Conservation (phyloP, 148 eudicot species). For the Rheum nobile region DNA sequence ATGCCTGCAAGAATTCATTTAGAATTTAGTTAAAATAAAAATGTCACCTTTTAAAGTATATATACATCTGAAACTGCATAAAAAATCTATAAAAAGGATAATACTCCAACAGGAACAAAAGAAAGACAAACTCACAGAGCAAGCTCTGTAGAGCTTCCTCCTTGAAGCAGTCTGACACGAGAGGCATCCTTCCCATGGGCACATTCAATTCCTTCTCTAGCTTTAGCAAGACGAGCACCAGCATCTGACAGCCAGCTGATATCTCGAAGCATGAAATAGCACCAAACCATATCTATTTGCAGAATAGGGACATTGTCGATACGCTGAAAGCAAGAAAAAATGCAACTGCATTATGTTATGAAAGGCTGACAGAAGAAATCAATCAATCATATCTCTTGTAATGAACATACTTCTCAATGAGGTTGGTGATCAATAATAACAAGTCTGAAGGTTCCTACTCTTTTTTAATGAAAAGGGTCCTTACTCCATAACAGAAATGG, state of each 20-base stretch:
- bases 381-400: background rate
- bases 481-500: background rate
- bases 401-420: background rate
- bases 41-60: background rate
- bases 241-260: constrained; percentile 77
- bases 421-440: background rate
- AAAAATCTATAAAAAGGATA: background rate
- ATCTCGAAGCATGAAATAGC: constrained; percentile 93
- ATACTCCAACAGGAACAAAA: background rate
- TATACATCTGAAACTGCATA: background rate
- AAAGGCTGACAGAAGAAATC: background rate
- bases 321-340: constrained; percentile 24
- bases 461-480: background rate
- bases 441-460: background rate
- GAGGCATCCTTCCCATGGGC: constrained; percentile 80
- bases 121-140: constrained; percentile 47
- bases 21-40: background rate
- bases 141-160: constrained; percentile 59
- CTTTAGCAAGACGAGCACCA: constrained; percentile 75
- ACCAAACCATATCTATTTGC: constrained; percentile 96
- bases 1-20: constrained; percentile 30
- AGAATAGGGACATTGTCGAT: constrained; percentile 81
- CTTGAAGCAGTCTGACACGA: constrained; percentile 73
- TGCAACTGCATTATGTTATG: constrained; percentile 5
- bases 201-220: constrained; percentile 67